Evolutionary conservation across 495 filamentous ascomycete species (phyloP).

Genomic region (Cudoniella acicularis): DNA sequence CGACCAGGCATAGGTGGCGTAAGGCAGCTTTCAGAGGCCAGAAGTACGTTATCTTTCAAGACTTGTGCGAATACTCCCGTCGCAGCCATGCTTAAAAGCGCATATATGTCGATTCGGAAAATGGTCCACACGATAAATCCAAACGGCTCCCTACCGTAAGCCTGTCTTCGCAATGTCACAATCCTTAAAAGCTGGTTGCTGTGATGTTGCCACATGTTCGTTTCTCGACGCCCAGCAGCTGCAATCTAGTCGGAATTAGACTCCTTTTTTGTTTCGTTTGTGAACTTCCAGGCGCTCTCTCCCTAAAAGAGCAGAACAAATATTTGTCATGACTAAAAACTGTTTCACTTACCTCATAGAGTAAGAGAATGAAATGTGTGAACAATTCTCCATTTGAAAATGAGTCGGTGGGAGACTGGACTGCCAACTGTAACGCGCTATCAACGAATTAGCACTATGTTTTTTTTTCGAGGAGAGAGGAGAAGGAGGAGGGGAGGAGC

Average conservation of each 20-base stretch:
- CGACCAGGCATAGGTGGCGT: conserved; percentile 23
- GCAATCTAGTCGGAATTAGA: conserved; percentile 33
- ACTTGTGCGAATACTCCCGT: conserved; percentile 46
- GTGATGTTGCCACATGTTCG: conserved; percentile 54
- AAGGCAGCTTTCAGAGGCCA: conserved; percentile 25
- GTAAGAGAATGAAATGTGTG: conserved; percentile 56
- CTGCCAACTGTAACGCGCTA: conserved; percentile 41
- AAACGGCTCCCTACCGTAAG: conserved; percentile 44
- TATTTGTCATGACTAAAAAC: no score
- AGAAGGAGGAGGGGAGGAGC: no score
- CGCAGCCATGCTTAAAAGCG: conserved; percentile 50
- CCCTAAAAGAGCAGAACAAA: no score
- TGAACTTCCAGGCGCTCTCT: no score
- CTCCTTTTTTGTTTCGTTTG: no score
- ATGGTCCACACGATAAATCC: conserved; percentile 54
- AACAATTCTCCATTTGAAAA: conserved; percentile 55
- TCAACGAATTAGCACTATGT: no score
- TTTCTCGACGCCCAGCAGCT: conserved; percentile 40
- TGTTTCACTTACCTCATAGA: conserved; percentile 48
- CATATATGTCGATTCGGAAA: conserved; percentile 53
- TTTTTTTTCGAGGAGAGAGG: no score
- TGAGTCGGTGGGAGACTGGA: conserved; percentile 45
- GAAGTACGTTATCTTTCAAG: conserved; percentile 47
- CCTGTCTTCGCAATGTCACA: conserved; percentile 40
- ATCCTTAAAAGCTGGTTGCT: conserved; percentile 52